Evolutionary conservation across 2,329 filamentous ascomycete species (phyloP).

Genomic region (Corniculantispora saksenae): DNA sequence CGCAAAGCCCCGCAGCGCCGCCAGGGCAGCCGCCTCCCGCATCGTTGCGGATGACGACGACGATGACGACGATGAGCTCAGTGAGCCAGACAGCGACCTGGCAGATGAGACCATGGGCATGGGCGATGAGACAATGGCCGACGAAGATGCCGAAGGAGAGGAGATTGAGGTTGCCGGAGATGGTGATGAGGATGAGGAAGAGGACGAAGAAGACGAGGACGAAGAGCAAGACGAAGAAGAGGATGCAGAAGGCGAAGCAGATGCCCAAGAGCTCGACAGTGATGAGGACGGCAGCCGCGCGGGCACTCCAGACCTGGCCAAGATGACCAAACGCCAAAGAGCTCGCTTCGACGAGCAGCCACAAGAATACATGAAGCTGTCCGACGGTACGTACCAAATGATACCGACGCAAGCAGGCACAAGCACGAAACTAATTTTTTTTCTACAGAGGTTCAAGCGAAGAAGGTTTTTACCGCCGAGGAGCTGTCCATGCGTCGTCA

Average conservation of each 20-base stretch:
- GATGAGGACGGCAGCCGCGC: slow-evolving; percentile 49
- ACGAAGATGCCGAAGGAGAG: slow-evolving; percentile 48
- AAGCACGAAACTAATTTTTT: slow-evolving; percentile 23
- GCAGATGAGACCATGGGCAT: slow-evolving; percentile 33
- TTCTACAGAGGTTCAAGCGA: slow-evolving; percentile 60
- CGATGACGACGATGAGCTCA: slow-evolving; percentile 58
- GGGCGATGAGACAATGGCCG: slow-evolving; percentile 48
- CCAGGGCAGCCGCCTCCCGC: slow-evolving; percentile 32
- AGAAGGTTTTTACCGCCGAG: slow-evolving; percentile 62
- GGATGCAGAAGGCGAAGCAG: slow-evolving; percentile 41
- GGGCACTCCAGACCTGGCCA: slow-evolving; percentile 55
- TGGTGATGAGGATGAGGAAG: slow-evolving; percentile 40
- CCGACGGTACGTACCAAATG: slow-evolving; percentile 50
- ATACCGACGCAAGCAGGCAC: background rate
- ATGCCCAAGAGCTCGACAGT: slow-evolving; percentile 41
- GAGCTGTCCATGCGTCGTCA: slow-evolving; percentile 63
- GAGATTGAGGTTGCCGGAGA: slow-evolving; percentile 46
- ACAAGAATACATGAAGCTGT: slow-evolving; percentile 60
- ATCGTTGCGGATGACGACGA: slow-evolving; percentile 37
- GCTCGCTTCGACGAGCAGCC: slow-evolving; percentile 59
- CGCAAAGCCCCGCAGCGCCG: slow-evolving; percentile 27
- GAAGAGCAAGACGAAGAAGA: slow-evolving; percentile 41
- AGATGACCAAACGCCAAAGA: slow-evolving; percentile 63
- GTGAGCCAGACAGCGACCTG: slow-evolving; percentile 41
- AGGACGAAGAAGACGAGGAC: slow-evolving; percentile 39